Evolutionary conservation across 78 protist species (phyloP), one percentile per base, ranked within the genome.

Genomic region (Speleostelium caveatum): DNA sequence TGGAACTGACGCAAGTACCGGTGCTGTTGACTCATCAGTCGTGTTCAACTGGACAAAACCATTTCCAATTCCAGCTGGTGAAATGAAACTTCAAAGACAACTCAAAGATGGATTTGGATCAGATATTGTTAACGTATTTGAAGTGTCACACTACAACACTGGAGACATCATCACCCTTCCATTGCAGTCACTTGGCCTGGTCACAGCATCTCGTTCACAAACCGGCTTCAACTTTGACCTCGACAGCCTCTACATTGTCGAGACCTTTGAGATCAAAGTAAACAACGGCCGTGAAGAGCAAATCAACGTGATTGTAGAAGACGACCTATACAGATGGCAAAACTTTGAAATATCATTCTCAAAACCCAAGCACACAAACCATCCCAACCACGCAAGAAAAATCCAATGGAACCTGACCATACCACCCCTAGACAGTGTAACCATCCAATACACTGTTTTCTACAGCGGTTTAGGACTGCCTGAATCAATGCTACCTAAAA

Each of bases 221-320:
- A 83, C 91, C 3, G 91, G 91, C 33, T 83, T 42, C 72, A 83
- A 83, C 51, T 69, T 83, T 33, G 91, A 83, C 42, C 10, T 83
- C 8, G 67, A 83, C 42, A 38, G 61, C n/a, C 58, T 83, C 6
- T 83, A 60, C 72, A 36, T 53, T 0, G 91, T 83, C 5, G 91
- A 83, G 33, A 83, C 91, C 3, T 83, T 30, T 61, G 91, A 83
- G 45, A 69, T 83, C 32, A 41, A 53, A 16, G 79, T 83, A 19
- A 39, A 32, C 24, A 83, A 83, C 42, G 91, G 91, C 32, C 55
- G 91, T 32, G 91, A 83, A 59, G 91, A 83, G 60, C 71, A 30
- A 38, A 53, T 83, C 32, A 17, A 60, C 12, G 75, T 83, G 42
- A 69, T 73, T 41, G 62, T 83, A 8, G 91, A 83, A 45, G 91